Percentiles rank a stretch among this genome's conserved stretches.
phyloP scores from a whole-genome alignment of 768 basidiomycete species.

The Trametes cingulata region DNA sequence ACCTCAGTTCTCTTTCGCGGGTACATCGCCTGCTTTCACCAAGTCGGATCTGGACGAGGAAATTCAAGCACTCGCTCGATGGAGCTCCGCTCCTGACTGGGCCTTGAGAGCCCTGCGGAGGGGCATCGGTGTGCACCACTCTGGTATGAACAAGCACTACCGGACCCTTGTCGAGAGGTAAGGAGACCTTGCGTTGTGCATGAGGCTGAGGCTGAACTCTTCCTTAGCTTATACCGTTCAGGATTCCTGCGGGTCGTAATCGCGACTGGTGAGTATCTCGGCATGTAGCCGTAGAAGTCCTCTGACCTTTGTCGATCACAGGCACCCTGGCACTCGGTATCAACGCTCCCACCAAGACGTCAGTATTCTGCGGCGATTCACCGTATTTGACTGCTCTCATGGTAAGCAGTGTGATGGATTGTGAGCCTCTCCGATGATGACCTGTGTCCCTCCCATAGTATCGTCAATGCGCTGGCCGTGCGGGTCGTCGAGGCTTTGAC shows the following conservation, averaged over 20 bases:
- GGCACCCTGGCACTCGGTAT: constrained; percentile 74
- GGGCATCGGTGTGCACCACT: constrained; percentile 70
- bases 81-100: constrained; percentile 41
- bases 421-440: neutral
- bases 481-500: constrained; percentile 72
- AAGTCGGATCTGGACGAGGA: constrained; percentile 51
- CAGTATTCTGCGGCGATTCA: constrained; percentile 64
- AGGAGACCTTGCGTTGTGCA: neutral
- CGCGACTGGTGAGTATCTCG: constrained; percentile 49
- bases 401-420: constrained; percentile 36
- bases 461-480: constrained; percentile 70
- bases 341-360: constrained; percentile 70
- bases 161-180: constrained; percentile 59
- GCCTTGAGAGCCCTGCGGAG: constrained; percentile 49
- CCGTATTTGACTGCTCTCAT: constrained; percentile 60
- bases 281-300: too few species aligned
- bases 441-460: constrained; percentile 43
- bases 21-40: constrained; percentile 43
- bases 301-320: constrained; percentile 20
- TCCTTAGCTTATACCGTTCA: constrained; percentile 54
- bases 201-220: neutral
- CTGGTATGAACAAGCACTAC: constrained; percentile 68
- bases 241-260: constrained; percentile 67
- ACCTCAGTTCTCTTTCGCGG: constrained; percentile 61
- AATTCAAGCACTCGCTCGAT: constrained; percentile 39